Evolutionary conservation across 2,329 filamentous ascomycete species (phyloP).

Genomic region (Xylaria sp.): DNA sequence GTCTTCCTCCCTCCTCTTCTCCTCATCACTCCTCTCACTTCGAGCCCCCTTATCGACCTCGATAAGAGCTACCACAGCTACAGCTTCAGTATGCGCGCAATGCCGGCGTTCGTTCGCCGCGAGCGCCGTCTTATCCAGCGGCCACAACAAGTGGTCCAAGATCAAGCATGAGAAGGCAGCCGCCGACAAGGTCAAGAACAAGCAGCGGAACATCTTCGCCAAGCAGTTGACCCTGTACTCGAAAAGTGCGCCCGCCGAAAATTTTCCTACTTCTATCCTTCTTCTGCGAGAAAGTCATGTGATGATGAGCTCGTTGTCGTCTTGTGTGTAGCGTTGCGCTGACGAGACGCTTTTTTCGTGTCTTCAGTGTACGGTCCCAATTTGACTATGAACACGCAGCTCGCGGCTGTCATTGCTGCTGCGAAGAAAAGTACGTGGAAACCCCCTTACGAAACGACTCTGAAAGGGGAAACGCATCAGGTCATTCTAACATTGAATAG

Average conservation of each 20-base stretch:
- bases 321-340: background rate
- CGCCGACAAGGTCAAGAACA: conserved; percentile 74
- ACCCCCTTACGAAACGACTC: background rate
- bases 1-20: conserved; percentile 19
- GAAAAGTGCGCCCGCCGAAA: conserved; percentile 52
- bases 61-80: conserved; percentile 4
- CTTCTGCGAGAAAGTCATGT: background rate
- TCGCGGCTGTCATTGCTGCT: conserved; percentile 64
- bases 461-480: conserved; percentile 3
- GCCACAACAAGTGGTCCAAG: conserved; percentile 92
- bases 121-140: conserved; percentile 47
- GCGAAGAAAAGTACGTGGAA: conserved; percentile 66
- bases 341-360: conserved; percentile 16
- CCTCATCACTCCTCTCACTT: conserved; percentile 2
- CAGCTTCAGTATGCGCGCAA: conserved; percentile 38
- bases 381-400: conserved; percentile 65
- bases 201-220: conserved; percentile 60
- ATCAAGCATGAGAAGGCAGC: conserved; percentile 93
- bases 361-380: conserved; percentile 67
- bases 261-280: background rate
- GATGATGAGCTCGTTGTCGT: background rate
- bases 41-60: conserved; percentile 15
- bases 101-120: conserved; percentile 47
- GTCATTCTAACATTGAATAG: conserved; percentile 33
- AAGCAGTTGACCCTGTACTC: conserved; percentile 71